Percentiles rank a stretch among this genome's conserved stretches.
Conservation (phyloP, 148 eudicot species). For the Rhododendron molle region DNA sequence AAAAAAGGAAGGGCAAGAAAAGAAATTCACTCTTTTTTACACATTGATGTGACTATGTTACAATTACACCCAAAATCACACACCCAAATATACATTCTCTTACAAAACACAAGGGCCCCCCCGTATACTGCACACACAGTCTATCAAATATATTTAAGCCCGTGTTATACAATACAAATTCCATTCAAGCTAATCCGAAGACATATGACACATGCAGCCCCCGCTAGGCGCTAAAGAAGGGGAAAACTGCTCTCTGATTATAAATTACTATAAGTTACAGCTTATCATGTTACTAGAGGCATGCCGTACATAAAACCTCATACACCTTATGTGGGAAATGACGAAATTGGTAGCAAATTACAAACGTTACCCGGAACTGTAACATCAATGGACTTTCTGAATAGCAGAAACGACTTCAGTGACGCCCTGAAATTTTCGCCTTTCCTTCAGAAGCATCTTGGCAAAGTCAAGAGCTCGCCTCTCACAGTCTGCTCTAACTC, state of each 20-base stretch:
- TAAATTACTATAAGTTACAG: background rate
- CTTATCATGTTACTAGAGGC: background rate
- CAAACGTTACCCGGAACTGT: background rate
- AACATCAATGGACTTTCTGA: slow-evolving; percentile 22
- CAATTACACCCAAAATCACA: too few relatives aligned
- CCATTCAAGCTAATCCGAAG: background rate
- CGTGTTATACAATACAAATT: background rate
- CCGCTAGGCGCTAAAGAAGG: background rate
- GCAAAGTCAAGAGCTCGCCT: slow-evolving; percentile 80
- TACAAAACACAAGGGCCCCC: too few relatives aligned
- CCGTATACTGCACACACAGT: too few relatives aligned
- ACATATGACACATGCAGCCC: background rate
- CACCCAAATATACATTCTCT: too few relatives aligned
- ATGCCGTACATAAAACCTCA: background rate
- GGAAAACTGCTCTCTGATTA: background rate
- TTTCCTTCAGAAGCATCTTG: slow-evolving; percentile 63
- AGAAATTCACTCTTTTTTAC: too few relatives aligned
- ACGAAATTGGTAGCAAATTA: background rate
- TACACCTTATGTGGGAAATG: background rate
- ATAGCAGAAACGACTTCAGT: slow-evolving; percentile 56
- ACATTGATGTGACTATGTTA: too few relatives aligned
- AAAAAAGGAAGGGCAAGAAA: too few relatives aligned
- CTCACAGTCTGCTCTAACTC: slow-evolving; percentile 74
- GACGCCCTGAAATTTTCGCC: slow-evolving; percentile 49
- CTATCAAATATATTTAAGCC: background rate